Percentiles rank a stretch among this genome's conserved stretches.
phyloP scores from a whole-genome alignment of 352 stramenopile genomes.

The Phytophthora pistaciae region DNA sequence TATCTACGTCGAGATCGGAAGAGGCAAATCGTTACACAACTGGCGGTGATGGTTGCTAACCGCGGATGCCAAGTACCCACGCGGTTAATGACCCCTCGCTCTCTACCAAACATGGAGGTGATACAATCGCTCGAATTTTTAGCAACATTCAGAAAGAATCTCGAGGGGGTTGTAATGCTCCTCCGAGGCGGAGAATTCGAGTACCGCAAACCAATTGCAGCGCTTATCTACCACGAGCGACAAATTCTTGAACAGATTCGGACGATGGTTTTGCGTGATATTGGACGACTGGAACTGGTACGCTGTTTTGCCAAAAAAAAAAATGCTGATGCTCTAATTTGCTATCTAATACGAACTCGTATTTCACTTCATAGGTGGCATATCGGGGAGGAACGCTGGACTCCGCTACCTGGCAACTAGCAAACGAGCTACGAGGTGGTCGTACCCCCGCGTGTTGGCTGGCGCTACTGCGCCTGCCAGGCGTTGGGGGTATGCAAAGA shows the following conservation, averaged over 20 bases:
- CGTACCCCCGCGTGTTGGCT: conserved; percentile 16
- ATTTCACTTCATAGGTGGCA: conserved; percentile 10
- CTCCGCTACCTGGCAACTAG: conserved; percentile 1
- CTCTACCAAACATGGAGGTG: neutral
- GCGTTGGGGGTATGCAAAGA: neutral
- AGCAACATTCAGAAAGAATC: conserved; percentile 7
- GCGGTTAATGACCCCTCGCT: neutral
- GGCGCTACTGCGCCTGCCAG: conserved; percentile 8
- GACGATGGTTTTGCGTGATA: conserved; percentile 24
- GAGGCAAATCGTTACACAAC: conserved; percentile 1
- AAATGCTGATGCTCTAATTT: neutral
- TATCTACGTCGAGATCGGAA: conserved; percentile 11
- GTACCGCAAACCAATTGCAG: conserved; percentile 41
- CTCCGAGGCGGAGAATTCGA: conserved; percentile 3
- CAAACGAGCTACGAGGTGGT: conserved; percentile 7
- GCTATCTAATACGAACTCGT: neutral
- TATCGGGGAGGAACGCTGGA: conserved; percentile 11
- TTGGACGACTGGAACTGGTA: conserved; percentile 37
- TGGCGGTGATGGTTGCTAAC: conserved; percentile 15
- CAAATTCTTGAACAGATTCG: conserved; percentile 25
- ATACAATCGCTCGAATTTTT: conserved; percentile 14
- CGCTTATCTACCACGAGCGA: conserved; percentile 35
- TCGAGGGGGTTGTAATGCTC: conserved; percentile 4
- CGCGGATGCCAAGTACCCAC: conserved; percentile 8
- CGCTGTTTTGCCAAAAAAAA: conserved; percentile 1